Conservation (phyloP, 495 filamentous ascomycete species). For the Tuber borchii region DNA sequence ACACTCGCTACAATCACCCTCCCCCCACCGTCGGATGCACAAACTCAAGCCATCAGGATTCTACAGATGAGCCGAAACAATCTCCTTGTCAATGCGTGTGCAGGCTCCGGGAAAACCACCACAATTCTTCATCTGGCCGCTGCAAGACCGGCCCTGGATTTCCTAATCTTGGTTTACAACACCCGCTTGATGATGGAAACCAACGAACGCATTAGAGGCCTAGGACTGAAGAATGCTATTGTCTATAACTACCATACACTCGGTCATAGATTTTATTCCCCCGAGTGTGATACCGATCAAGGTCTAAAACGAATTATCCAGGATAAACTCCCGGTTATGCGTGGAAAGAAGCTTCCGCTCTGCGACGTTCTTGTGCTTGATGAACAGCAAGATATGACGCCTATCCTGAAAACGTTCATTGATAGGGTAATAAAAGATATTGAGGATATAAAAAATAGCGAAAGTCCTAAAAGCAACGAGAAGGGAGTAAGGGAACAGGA, state of each 20-base stretch:
- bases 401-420: slow-evolving; percentile 10
- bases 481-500: not conserved
- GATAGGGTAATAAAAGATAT: slow-evolving; percentile 6
- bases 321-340: not conserved
- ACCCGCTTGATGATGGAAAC: slow-evolving; percentile 15
- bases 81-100: slow-evolving; percentile 16
- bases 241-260: slow-evolving; percentile 19
- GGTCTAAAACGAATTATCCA: slow-evolving; percentile 20
- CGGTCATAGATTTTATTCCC: slow-evolving; percentile 10
- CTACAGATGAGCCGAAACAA: not conserved
- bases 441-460: not conserved
- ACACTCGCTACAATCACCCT: not conserved
- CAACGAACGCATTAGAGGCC: not conserved
- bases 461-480: not conserved
- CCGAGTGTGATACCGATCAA: slow-evolving; percentile 17
- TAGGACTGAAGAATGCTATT: slow-evolving; percentile 12
- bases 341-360: slow-evolving; percentile 2
- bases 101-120: slow-evolving; percentile 27
- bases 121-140: slow-evolving; percentile 11
- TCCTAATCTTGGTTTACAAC: slow-evolving; percentile 25
- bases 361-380: slow-evolving; percentile 17
- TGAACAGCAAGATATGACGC: slow-evolving; percentile 24
- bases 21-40: not conserved
- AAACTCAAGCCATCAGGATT: not conserved
- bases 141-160: not conserved